These are phyloP conservation scores for Fusarium sp. DNA, from an alignment of 2,329 filamentous ascomycete genomes.

Conservation along the genomic window DNA sequence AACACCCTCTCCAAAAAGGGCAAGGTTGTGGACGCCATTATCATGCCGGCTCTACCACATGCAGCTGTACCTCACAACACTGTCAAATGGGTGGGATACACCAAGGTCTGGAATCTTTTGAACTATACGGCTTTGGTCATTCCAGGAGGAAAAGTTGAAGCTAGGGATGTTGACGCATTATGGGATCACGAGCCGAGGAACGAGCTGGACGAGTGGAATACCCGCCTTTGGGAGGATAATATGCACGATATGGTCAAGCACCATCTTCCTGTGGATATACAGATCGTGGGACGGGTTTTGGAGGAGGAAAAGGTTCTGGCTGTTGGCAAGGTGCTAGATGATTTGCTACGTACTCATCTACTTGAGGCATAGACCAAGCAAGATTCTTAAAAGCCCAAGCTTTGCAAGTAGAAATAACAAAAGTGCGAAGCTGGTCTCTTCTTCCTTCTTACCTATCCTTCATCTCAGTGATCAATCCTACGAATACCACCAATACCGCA, in stretches of 20 bases:
- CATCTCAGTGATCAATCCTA: not conserved
- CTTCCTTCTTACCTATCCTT: not conserved
- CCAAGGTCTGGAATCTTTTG: slow-evolving; percentile 45
- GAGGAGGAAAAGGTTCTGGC: slow-evolving; percentile 32
- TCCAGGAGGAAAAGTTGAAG: slow-evolving; percentile 26
- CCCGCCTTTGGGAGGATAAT: slow-evolving; percentile 9
- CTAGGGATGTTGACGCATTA: not conserved
- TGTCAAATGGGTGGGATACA: slow-evolving; percentile 59
- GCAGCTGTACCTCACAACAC: slow-evolving; percentile 57
- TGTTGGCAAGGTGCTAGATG: slow-evolving; percentile 15
- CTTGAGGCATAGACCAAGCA: not conserved
- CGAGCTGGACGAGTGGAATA: slow-evolving; percentile 16
- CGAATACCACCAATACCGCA: not conserved
- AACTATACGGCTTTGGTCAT: slow-evolving; percentile 43
- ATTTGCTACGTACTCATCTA: not conserved
- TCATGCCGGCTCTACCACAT: slow-evolving; percentile 70
- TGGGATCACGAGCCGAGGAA: slow-evolving; percentile 11
- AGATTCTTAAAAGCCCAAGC: not conserved
- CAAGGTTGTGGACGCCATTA: slow-evolving; percentile 61
- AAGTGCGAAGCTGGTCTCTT: accelerated
- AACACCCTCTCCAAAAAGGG: slow-evolving; percentile 53
- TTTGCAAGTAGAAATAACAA: not conserved
- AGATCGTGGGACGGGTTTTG: slow-evolving; percentile 13
- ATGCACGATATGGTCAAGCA: not conserved
- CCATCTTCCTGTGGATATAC: slow-evolving; percentile 16